Conservation (phyloP, 2,329 filamentous ascomycete species). For the Paracamarosporium sp. region DNA sequence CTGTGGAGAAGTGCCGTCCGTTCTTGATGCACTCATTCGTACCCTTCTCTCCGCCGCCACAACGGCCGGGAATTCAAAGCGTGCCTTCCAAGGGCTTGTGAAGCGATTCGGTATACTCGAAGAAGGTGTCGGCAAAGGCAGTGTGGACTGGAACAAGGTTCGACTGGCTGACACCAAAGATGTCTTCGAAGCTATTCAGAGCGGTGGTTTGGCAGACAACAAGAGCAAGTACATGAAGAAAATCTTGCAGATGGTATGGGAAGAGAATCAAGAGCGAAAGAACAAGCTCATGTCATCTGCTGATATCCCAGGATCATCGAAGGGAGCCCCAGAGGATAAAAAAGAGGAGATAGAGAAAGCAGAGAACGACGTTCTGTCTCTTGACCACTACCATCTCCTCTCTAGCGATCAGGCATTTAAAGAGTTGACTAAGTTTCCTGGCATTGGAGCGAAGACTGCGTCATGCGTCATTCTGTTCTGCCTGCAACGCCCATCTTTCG, state of each 20-base stretch:
- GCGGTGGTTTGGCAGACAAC: constrained; percentile 72
- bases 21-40: constrained; percentile 68
- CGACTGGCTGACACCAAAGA: constrained; percentile 64
- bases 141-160: constrained; percentile 78
- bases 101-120: constrained; percentile 68
- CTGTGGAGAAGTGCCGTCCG: constrained; percentile 70
- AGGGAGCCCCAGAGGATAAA: constrained; percentile 60
- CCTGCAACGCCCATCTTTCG: constrained; percentile 67
- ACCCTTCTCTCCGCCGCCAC: constrained; percentile 69
- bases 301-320: constrained; percentile 50
- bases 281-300: constrained; percentile 51
- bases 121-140: constrained; percentile 71
- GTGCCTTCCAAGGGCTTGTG: constrained; percentile 71
- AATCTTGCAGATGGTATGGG: constrained; percentile 74
- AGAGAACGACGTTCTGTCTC: constrained; percentile 67
- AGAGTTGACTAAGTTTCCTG: constrained; percentile 64
- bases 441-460: constrained; percentile 71
- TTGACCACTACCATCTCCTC: constrained; percentile 66
- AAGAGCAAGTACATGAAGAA: constrained; percentile 77
- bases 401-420: constrained; percentile 64
- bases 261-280: constrained; percentile 68
- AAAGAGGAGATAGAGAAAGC: constrained; percentile 64
- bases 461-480: constrained; percentile 71
- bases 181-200: constrained; percentile 72
- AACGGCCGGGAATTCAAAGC: constrained; percentile 66